Base-by-base conservation (phyloP, 345 rosid genomes). In the Toxicodendron radicans region DNA sequence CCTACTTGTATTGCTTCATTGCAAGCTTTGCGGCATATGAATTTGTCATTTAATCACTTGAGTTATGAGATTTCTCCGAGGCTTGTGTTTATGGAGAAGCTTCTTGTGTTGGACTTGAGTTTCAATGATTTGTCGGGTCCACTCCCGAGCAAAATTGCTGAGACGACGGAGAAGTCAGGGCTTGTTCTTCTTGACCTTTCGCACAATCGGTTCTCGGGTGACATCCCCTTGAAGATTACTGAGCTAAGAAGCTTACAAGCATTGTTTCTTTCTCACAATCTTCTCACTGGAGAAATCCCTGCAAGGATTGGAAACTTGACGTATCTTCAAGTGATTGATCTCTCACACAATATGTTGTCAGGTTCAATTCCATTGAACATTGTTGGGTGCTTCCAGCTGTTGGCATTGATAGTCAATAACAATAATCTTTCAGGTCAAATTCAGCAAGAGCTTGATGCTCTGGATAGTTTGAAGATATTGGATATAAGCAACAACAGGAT, bases 361-460 rank as follows among this genome's bases (percentile, higher is more conserved):
- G 97, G 97, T 6, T 75, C 97, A 6, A 91, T 94, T 79, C 98
- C 97, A 8, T 82, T 89, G 51, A 90, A 87, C 75, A 84, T 94
- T 48, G 97, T 94, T 30, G 95, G 95, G 43, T 94, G 97, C 73
- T 94, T 92, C 79, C 97, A 94, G 89, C 77, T 94, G 20, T 90
- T 94, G 30, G 92, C 93, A 48, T 63, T 94, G 72, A 76, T 91
- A 18, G 84, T 94, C 58, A 86, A 81, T 58, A 87, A 89, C 84
- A 94, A 94, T 82, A 88, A 91, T 74, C 92, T 92, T 66, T 85
- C 91, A 0, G 97, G 97, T 2, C 91, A 88, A 81, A 88, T 94
- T 61, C 95, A 92, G 72, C 98, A 93, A 0, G 98, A 94, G 83
- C 93, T 94, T 52, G 98, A 94, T 73, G 98, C 97, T 0, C 76